Conservation (phyloP, 306 rosid species). For the Lupinus albus region DNA sequence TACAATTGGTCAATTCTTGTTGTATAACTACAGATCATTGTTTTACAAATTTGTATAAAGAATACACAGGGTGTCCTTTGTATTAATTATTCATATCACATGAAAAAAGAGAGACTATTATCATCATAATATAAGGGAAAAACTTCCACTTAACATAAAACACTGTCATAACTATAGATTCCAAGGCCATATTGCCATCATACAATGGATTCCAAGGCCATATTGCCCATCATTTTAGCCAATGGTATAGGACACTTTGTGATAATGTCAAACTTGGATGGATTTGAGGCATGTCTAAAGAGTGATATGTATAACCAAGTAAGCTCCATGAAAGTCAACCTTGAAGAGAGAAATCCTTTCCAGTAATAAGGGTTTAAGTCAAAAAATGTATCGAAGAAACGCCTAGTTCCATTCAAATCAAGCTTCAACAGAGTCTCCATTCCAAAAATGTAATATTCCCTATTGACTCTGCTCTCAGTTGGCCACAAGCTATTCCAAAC, state of each 20-base stretch:
- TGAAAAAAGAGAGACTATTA: not conserved
- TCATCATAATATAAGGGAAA: not conserved
- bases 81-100: not conserved
- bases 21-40: too few relatives aligned
- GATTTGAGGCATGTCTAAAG: constrained; percentile 64
- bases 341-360: constrained; percentile 90
- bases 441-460: constrained; percentile 82
- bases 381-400: constrained; percentile 84
- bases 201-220: constrained; percentile 58
- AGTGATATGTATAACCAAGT: constrained; percentile 57
- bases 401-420: constrained; percentile 69
- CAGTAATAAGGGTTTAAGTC: constrained; percentile 68
- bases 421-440: constrained; percentile 88
- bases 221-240: constrained; percentile 65
- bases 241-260: constrained; percentile 80
- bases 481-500: constrained; percentile 88
- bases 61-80: too few relatives aligned
- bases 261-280: constrained; percentile 68
- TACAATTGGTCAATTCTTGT: too few relatives aligned
- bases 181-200: constrained; percentile 62
- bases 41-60: too few relatives aligned
- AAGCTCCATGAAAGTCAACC: constrained; percentile 60
- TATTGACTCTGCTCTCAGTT: constrained; percentile 50
- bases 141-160: not conserved
- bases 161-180: constrained; percentile 7